These are phyloP conservation scores for Sclerotinia glacialis DNA, from an alignment of 2,329 filamentous ascomycete species.

Conservation along the genomic window DNA sequence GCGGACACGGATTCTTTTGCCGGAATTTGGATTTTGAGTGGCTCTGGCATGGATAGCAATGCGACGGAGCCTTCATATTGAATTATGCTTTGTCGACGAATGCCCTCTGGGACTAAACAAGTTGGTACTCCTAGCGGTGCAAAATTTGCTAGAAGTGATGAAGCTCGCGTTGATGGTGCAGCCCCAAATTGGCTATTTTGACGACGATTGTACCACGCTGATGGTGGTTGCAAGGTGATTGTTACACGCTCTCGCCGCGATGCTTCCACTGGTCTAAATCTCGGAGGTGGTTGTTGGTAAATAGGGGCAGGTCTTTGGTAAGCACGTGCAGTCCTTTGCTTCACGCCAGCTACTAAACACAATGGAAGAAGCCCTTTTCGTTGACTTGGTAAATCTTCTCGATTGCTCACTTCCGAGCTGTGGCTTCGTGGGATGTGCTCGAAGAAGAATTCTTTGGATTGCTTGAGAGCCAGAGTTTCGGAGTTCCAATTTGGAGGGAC, in stretches of 20 bases:
- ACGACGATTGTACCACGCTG: neutral
- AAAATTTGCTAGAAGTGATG: neutral
- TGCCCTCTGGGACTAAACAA: neutral
- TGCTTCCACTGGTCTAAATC: neutral
- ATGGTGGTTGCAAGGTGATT: neutral
- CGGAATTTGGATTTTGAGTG: neutral
- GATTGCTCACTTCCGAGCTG: neutral
- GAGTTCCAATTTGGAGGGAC: neutral
- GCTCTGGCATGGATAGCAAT: too few relatives aligned
- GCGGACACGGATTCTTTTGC: neutral
- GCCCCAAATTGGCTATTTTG: neutral
- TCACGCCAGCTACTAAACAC: neutral
- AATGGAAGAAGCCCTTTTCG: neutral
- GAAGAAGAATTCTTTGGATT: neutral
- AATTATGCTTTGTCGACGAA: neutral
- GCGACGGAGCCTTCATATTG: neutral
- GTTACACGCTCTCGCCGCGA: neutral
- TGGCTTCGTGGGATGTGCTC: neutral
- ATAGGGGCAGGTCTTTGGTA: neutral
- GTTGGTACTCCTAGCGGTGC: neutral
- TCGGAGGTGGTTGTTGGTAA: neutral
- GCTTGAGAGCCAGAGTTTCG: neutral
- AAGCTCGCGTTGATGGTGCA: neutral
- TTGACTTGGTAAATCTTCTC: slow-evolving; percentile 4
- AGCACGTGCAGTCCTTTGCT: neutral